Base-by-base conservation (phyloP, 345 rosid genomes). In the Erodium maritimum region DNA sequence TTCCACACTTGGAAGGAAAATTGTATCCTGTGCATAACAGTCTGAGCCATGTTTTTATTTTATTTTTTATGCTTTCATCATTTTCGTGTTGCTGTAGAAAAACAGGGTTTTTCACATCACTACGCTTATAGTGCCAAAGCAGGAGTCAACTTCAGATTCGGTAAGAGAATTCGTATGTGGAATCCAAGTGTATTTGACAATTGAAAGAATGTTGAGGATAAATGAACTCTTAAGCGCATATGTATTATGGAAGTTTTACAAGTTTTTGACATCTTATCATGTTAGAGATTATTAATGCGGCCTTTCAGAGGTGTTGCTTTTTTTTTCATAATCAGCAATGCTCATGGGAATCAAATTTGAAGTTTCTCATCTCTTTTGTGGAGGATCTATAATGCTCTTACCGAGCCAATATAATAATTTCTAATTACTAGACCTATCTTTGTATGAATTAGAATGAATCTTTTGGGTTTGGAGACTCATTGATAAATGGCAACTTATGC, bases 101-200 rank as follows among this genome's bases (percentile, higher is more conserved):
- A 87, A 93, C 77, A 89, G 84, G 80, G 91, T 85, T 54, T 93
- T 93, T 73, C 90, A 93, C 55, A 85, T 93, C 65, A 93, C 91
- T 20, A 83, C 86, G 5, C 99, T 93, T 66, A 89, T 89, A 63
- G 71, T 93, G 62, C 99, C 97, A 52, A 93, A 93, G 90, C 99
- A 93, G 72, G 97, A 89, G 74, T 82, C 97, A 42, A 93, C 99
- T 58, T 87, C 97, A 51, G 99, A 93, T 87, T 80, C 87, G 69
- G 99, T 89, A 87, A 25, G 71, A 37, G 11, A 37, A 12, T 37
- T 4, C 4, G 46, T 37, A 5, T 37, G 2, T 37, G 10, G 46
- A 37, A 12, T 37, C 10, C 46, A 37, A 5, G 46, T 5, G 10
- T 5, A 37, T 12, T 37, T 5, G n/a, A n/a, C n/a, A n/a, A n/a